These are phyloP conservation scores for Oryza glumipatula DNA, from an alignment of 176 grass and related monocot genomes.

Conservation along the genomic window DNA sequence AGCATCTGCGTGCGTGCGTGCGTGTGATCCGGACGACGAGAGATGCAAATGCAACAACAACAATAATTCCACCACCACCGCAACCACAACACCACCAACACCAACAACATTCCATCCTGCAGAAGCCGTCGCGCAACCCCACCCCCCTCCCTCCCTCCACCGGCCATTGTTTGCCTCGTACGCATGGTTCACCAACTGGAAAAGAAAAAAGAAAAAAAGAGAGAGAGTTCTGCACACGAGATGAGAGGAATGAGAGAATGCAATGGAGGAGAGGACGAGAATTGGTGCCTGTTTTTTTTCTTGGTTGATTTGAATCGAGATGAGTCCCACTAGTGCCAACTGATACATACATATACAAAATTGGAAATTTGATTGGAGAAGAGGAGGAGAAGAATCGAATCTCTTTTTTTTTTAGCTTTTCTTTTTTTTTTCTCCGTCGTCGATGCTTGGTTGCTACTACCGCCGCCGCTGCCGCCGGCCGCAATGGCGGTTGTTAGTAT, in stretches of 20 bases:
- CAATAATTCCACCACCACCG: neutral
- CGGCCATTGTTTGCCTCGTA: constrained; percentile 20
- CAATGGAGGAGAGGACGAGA: neutral
- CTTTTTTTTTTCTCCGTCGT: neutral
- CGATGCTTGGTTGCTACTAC: constrained; percentile 5
- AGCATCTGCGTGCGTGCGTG: neutral
- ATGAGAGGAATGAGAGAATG: neutral
- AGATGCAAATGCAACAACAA: neutral
- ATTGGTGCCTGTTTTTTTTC: neutral
- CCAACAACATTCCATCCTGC: constrained; percentile 68
- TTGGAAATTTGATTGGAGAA: constrained; percentile 10
- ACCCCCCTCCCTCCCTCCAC: neutral
- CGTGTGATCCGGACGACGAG: neutral
- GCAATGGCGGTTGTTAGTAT: constrained; percentile 36
- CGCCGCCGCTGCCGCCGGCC: neutral
- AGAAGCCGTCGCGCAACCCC: constrained; percentile 34
- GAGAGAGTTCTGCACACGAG: neutral
- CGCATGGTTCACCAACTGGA: neutral
- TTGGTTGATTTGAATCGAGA: constrained; percentile 12
- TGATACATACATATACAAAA: constrained; percentile 49
- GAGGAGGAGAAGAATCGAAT: neutral
- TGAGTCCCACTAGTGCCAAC: constrained; percentile 3
- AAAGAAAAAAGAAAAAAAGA: no score
- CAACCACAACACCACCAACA: no score
- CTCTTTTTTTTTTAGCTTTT: neutral